Evolutionary conservation across 352 stramenopile genomes (phyloP).

Genomic region (Pythium sp.): DNA sequence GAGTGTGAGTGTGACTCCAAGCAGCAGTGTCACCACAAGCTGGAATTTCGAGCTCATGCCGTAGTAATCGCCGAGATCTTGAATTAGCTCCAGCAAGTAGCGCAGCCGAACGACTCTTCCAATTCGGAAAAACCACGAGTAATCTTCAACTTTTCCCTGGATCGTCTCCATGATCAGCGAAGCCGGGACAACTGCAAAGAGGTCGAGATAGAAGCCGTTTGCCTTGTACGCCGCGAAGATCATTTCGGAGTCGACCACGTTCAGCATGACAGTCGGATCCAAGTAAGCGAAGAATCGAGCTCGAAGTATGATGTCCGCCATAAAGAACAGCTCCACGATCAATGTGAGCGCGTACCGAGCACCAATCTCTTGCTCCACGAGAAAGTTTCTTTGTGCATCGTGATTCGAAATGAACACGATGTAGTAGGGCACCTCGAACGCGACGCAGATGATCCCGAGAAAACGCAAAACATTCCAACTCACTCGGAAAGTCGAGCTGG

Average conservation of each 20-base stretch:
- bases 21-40: slow-evolving; percentile 40
- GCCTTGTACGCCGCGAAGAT: slow-evolving; percentile 61
- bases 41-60: slow-evolving; percentile 62
- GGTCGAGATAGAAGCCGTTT: slow-evolving; percentile 53
- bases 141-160: slow-evolving; percentile 23
- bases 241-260: slow-evolving; percentile 46
- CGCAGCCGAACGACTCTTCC: slow-evolving; percentile 51
- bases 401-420: slow-evolving; percentile 58
- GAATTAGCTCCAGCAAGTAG: slow-evolving; percentile 32
- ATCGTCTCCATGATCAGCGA: slow-evolving; percentile 45
- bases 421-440: slow-evolving; percentile 73
- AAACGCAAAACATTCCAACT: slow-evolving; percentile 51
- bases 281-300: slow-evolving; percentile 54
- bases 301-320: slow-evolving; percentile 41
- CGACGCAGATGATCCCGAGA: slow-evolving; percentile 42
- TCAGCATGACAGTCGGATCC: slow-evolving; percentile 58
- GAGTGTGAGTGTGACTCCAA: slow-evolving; percentile 51
- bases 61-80: slow-evolving; percentile 56
- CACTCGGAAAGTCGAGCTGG: slow-evolving; percentile 49
- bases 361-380: slow-evolving; percentile 28
- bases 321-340: slow-evolving; percentile 52
- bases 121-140: slow-evolving; percentile 40
- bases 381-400: slow-evolving; percentile 46
- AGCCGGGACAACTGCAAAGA: slow-evolving; percentile 46
- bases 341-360: slow-evolving; percentile 34